Base-by-base conservation (phyloP, 495 filamentous ascomycete genomes). In the Neurospora hispaniola region DNA sequence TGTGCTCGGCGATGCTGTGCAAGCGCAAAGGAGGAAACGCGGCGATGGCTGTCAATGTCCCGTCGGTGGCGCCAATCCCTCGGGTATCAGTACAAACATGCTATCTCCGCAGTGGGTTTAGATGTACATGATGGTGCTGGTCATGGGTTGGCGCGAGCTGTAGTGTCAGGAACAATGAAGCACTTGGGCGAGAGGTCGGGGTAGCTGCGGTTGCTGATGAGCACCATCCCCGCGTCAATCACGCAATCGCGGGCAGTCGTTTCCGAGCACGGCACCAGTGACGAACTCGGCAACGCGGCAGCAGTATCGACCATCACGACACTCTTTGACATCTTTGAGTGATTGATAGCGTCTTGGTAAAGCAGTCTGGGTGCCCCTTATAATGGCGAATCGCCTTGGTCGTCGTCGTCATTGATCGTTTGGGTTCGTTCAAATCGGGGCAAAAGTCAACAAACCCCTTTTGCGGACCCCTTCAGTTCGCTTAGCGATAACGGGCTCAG, bases 141-240 rank as follows among this genome's bases (percentile, higher is more conserved):
- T 23, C 31, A 68, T 72, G 54, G 39, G 20, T 23, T 68, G 31
- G 20, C 54, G 48, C n/a, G n/a, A 39, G 9, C 18, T 69, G 48
- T 59, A 31, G 48, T 31, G 54, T 62, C 54, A 62, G 23, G 14
- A 18, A 62, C 54, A 62, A 54, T 54, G 46, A 35, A 62, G 27
- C 27, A 62, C 54, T 35, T 62, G 27, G 27, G 54, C 54, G 14
- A 35, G 27, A 62, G 54, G 54, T 38, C 20, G 71, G 23, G 14
- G 38, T 20, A 54, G 38, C 20, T 12, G 12, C 14, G 9, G 46
- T 20, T 20, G 39, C 23, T 54, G 41, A 44, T 46, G 68, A 71
- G 31, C 74, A 73, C 72, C 75, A 78, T 78, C 66, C 69, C 73
- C 71, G 70, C 69, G 71, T 70, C 69, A 74, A 77, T 77, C 75